phyloP scores from a whole-genome alignment of 1,284 basidiomycete genomes.

The Apiotrichum montevideense region DNA sequence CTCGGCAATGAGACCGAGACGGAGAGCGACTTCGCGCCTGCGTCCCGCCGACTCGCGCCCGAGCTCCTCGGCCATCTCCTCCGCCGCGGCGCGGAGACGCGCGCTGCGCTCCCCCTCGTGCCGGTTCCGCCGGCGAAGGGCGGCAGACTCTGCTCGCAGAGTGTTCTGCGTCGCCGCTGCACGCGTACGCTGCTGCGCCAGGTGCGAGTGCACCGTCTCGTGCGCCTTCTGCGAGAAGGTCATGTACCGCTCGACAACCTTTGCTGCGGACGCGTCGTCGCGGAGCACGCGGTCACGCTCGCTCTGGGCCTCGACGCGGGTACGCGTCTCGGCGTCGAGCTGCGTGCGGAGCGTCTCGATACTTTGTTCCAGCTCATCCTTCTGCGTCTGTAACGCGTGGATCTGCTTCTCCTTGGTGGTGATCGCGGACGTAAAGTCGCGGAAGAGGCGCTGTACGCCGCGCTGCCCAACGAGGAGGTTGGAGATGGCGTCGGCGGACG shows the following conservation, averaged over 20 bases:
- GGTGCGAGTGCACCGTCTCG: constrained; percentile 60
- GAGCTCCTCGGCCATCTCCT: constrained; percentile 67
- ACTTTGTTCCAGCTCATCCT: constrained; percentile 66
- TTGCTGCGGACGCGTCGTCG: constrained; percentile 72
- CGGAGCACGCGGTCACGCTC: constrained; percentile 57
- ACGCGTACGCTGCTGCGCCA: constrained; percentile 54
- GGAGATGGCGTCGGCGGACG: constrained; percentile 34
- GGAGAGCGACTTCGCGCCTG: constrained; percentile 62
- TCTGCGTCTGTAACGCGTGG: constrained; percentile 68
- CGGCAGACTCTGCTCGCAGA: constrained; percentile 44
- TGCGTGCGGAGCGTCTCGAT: constrained; percentile 51
- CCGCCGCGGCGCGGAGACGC: constrained; percentile 58
- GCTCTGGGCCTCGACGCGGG: constrained; percentile 51
- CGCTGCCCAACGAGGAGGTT: constrained; percentile 43
- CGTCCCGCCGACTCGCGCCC: constrained; percentile 68
- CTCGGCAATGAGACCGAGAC: constrained; percentile 60
- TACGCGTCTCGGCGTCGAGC: constrained; percentile 64
- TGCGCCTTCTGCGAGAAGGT: constrained; percentile 78
- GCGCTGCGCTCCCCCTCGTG: constrained; percentile 37
- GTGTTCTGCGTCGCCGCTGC: constrained; percentile 61
- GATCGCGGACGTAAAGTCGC: constrained; percentile 39
- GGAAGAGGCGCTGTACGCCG: constrained; percentile 42
- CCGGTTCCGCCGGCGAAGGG: constrained; percentile 19
- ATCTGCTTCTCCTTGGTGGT: constrained; percentile 49
- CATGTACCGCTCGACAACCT: constrained; percentile 85